Base-by-base conservation (phyloP, 1,284 basidiomycete species). In the Rhizoctonia solani region DNA sequence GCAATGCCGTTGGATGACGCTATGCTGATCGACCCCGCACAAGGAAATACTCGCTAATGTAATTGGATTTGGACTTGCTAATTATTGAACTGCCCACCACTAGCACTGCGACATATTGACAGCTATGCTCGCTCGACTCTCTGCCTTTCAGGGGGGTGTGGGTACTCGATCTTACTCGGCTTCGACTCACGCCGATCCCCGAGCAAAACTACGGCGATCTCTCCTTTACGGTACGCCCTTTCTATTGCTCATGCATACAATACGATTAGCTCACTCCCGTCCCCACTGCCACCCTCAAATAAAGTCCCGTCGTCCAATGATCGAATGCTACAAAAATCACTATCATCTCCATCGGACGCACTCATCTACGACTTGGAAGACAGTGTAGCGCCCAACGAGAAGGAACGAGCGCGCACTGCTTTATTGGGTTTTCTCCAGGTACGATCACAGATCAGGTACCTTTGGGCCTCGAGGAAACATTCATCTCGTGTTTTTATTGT, bases 361-460 rank as follows among this genome's bases (percentile, higher is more conserved):
- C 80, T 93, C 32, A 87, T 92, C n/a, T 94, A 92, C 74, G 92
- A 94, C 77, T 80, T 94, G 19, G 92, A 94, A 74, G 92, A 94
- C 75, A 90, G 89, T 68, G 85, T 94, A 0, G 81, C 90, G 4
- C 88, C 88, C 6, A 75, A 78, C 1, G 85, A 88, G 73, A 94
- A 93, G 76, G 74, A 75, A 8, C 77, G 79, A 55, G 90, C 92
- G 0, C 80, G 92, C 69, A 73, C 75, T 1, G 79, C 85, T 21
- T 78, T 94, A 2, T 75, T 77, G 16, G 77, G 79, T 5, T 89
- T 93, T 72, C 77, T 93, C 1, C 75, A 79, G 32, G 87, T 87
- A 73, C 67, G 81, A 77, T 52, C 54, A n/a, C n/a, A n/a, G n/a
- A n/a, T n/a, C n/a, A 19, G 21, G 41, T 42, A 30, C 66, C 32